phyloP scores from a whole-genome alignment of 2,329 filamentous ascomycete species.

The Ambrosiella beaveri region DNA sequence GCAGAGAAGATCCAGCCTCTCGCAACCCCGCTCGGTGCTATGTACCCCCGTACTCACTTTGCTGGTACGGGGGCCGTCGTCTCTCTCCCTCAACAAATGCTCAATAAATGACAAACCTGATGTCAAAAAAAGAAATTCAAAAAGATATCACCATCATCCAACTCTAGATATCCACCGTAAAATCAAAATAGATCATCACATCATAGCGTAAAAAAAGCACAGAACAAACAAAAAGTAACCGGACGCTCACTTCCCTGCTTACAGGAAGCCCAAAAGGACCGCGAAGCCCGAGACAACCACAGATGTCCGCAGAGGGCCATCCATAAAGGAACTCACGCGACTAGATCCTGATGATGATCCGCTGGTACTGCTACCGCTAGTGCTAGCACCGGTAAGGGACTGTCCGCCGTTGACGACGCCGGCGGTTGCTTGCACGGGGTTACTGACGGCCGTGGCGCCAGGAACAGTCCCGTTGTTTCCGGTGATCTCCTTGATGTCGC shows the following conservation, averaged over 20 bases:
- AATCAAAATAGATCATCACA: no score
- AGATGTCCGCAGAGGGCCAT: background rate
- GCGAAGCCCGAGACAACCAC: background rate
- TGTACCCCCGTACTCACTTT: no score
- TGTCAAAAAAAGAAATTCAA: no score
- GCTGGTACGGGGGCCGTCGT: no score
- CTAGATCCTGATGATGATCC: background rate
- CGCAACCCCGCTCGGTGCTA: background rate
- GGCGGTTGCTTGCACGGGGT: slow-evolving; percentile 32
- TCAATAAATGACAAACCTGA: no score
- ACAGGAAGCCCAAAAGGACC: no score
- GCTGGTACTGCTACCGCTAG: background rate
- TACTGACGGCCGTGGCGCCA: slow-evolving; percentile 31
- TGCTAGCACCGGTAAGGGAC: background rate
- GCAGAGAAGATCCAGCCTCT: slow-evolving; percentile 8
- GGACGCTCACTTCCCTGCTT: no score
- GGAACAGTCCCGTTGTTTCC: slow-evolving; percentile 33
- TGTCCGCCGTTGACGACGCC: slow-evolving; percentile 19
- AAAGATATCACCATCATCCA: no score
- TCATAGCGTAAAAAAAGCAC: no score
- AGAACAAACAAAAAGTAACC: no score
- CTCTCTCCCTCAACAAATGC: no score
- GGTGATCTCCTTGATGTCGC: slow-evolving; percentile 37
- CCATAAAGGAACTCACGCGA: slow-evolving; percentile 13
- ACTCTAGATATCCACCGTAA: no score